These are phyloP conservation scores for Cercospora brassicicola DNA, from an alignment of 2,329 filamentous ascomycete species.

Conservation along the genomic window DNA sequence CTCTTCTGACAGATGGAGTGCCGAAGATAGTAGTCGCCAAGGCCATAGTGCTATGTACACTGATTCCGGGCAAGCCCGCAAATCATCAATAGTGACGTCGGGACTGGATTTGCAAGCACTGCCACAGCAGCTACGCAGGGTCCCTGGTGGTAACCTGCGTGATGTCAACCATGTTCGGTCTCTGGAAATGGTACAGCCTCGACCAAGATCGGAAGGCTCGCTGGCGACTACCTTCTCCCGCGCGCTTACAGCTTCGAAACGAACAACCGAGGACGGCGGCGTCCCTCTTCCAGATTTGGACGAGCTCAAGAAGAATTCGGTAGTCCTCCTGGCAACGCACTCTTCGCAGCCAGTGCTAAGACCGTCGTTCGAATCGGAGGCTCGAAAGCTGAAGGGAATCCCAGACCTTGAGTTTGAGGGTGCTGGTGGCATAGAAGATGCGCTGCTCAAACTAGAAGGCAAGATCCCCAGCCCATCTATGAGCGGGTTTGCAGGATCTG, in stretches of 20 bases:
- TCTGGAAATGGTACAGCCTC: constrained; percentile 42
- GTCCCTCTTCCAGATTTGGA: constrained; percentile 13
- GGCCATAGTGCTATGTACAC: constrained; percentile 9
- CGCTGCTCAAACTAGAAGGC: constrained; percentile 86
- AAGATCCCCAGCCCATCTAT: constrained; percentile 41
- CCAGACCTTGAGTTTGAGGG: constrained; percentile 67
- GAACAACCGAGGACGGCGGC: constrained; percentile 23
- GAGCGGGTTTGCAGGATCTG: constrained; percentile 16
- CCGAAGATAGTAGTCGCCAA: constrained; percentile 7
- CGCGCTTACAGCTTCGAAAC: constrained; percentile 5
- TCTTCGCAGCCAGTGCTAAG: constrained; percentile 58
- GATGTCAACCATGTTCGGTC: constrained; percentile 50
- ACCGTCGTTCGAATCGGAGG: constrained; percentile 82
- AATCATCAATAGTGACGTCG: constrained; percentile 46
- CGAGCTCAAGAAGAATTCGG: constrained; percentile 28
- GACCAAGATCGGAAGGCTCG: constrained; percentile 46
- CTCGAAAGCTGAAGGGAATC: constrained; percentile 81
- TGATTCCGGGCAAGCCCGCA: constrained; percentile 22
- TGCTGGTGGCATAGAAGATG: constrained; percentile 81
- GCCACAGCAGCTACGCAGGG: constrained; percentile 45
- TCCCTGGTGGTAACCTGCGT: constrained; percentile 52
- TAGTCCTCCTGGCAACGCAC: constrained; percentile 52
- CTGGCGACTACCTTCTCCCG: constrained; percentile 21
- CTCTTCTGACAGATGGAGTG: constrained; percentile 28
- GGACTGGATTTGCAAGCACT: constrained; percentile 39